phyloP scores from a whole-genome alignment of 306 rosid species.

The Casuarina equisetifolia region DNA sequence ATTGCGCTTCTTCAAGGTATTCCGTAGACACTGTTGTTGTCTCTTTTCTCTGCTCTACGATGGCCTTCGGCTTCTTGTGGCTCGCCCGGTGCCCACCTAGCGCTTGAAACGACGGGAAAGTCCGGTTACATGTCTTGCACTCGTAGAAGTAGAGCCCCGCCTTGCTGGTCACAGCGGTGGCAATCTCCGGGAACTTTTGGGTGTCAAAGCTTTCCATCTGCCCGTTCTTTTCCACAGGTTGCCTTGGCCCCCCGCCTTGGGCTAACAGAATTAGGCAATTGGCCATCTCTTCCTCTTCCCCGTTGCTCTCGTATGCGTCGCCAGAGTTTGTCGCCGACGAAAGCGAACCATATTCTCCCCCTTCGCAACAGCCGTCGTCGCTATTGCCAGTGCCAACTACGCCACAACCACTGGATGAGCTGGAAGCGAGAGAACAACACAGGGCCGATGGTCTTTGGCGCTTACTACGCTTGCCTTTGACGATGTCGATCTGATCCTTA shows the following conservation, averaged over 20 bases:
- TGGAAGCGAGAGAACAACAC: slow-evolving; percentile 36
- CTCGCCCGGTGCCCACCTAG: slow-evolving; percentile 97
- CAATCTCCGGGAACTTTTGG: slow-evolving; percentile 18
- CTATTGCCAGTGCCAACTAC: background rate
- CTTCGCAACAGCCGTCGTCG: slow-evolving; percentile 9
- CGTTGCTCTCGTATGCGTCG: slow-evolving; percentile 40
- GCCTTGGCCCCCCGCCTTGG: slow-evolving; percentile 42
- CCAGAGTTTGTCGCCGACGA: slow-evolving; percentile 45
- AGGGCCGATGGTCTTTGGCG: slow-evolving; percentile 46
- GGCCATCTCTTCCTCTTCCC: slow-evolving; percentile 95
- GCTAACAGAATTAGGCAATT: slow-evolving; percentile 88
- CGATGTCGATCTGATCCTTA: slow-evolving; percentile 22
- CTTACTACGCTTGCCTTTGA: slow-evolving; percentile 67
- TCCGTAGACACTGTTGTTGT: slow-evolving; percentile 4
- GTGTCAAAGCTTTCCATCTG: slow-evolving; percentile 20
- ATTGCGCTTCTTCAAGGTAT: slow-evolving; percentile 25
- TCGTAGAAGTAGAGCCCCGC: slow-evolving; percentile 51
- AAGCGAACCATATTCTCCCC: slow-evolving; percentile 39
- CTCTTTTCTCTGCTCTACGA: slow-evolving; percentile 33
- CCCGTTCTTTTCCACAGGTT: background rate
- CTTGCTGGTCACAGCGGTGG: slow-evolving; percentile 6
- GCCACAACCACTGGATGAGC: slow-evolving; percentile 53
- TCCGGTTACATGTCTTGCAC: slow-evolving; percentile 91
- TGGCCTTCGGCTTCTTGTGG: slow-evolving; percentile 63
- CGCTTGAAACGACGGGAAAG: slow-evolving; percentile 95